Percentiles rank a stretch among this genome's conserved stretches.
phyloP scores from a whole-genome alignment of 1,284 basidiomycete species.

The Cystobasidium pallidum region DNA sequence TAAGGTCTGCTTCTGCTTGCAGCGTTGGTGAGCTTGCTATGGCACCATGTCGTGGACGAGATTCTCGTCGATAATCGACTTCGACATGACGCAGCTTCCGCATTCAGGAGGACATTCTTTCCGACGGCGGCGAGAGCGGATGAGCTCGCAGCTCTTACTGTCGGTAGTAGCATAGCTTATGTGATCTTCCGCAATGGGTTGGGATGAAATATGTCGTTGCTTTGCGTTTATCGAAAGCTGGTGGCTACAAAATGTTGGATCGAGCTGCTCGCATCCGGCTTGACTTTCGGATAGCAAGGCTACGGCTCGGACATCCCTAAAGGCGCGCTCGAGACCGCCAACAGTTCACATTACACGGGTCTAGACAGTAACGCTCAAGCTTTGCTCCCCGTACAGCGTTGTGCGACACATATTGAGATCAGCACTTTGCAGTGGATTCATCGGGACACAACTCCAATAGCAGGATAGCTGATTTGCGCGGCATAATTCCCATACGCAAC shows the following conservation, averaged over 20 bases:
- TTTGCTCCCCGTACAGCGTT: constrained; percentile 3
- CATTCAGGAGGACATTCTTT: not conserved
- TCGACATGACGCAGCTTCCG: constrained; percentile 13
- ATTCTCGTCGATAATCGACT: not conserved
- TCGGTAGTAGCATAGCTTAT: not conserved
- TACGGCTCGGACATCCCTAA: not conserved
- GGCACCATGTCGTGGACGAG: not conserved
- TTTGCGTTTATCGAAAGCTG: too few species aligned
- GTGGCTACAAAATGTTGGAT: too few species aligned
- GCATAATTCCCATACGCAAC: not conserved
- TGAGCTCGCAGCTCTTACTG: not conserved
- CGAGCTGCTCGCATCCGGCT: not conserved
- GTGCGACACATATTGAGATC: constrained; percentile 25
- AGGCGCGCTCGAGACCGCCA: not conserved
- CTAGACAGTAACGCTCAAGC: constrained; percentile 31
- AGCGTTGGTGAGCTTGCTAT: not conserved
- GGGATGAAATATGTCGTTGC: too few species aligned
- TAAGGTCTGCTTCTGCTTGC: not conserved
- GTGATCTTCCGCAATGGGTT: too few species aligned
- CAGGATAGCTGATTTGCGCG: not conserved
- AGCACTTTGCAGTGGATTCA: constrained; percentile 24
- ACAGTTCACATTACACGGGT: not conserved
- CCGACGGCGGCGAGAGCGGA: not conserved
- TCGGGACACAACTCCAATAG: not conserved
- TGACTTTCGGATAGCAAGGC: not conserved